Base-by-base conservation (phyloP, 1,284 basidiomycete species). In the Boletus sp. region DNA sequence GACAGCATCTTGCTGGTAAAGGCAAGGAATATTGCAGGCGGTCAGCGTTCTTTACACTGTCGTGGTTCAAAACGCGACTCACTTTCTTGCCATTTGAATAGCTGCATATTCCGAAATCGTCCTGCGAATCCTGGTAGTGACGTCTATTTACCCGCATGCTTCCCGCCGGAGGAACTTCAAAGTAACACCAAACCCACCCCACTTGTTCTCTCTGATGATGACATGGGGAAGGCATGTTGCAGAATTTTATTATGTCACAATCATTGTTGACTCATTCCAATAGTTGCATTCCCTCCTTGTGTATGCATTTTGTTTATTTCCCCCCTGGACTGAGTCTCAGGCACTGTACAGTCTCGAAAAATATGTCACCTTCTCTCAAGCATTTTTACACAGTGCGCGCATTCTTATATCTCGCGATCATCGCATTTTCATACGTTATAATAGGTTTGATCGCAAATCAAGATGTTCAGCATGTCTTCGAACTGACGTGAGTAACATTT, bases 321-420 rank as follows among this genome's bases (percentile, higher is more conserved):
- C 23, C 28, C 28, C 28, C 31, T 28, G 6, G 23, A 37, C 7
- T 14, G 51, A 35, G 10, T 30, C 57, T 60, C 58, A 67, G 44
- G 47, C 25, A 35, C 48, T 56, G 6, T 38, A 21, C 58, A 89
- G 87, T 11, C 70, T 90, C 27, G 85, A 87, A 58, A 90, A 90
- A 75, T 90, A 86, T 61, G 77, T 86, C 2, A 78, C 78, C 0
- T 83, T 89, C 52, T 90, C 89, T 2, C 82, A 85, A 83, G 83
- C 82, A 1, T 72, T 88, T 27, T 71, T 88, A 38, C 83, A 83
- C 53, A 82, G 83, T 85, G 52, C 8, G 78, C 66, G 9, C 9
- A 44, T 46, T 59, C 56, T 51, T 31, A 43, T 9, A 51, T 54
- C 51, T 21, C 35, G 14, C 27, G 28, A n/a, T 21, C 35, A 55